Percentiles rank a stretch among this genome's conserved stretches.
phyloP scores from a whole-genome alignment of 441 rosid species.

The Eutrema salsugineum region DNA sequence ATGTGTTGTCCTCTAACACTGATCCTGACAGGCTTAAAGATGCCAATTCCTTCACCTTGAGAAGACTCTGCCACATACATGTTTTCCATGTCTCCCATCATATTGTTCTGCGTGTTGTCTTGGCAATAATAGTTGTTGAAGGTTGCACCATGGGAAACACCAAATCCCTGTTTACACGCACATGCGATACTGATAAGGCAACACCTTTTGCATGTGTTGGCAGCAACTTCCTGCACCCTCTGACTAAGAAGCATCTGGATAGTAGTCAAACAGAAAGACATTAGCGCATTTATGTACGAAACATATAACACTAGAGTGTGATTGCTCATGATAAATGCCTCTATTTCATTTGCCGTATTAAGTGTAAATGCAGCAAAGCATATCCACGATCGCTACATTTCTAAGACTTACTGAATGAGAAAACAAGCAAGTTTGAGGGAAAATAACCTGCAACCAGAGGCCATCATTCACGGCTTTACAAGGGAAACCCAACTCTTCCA shows the following conservation, averaged over 20 bases:
- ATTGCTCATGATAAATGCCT: slow-evolving; percentile 5
- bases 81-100: slow-evolving; percentile 57
- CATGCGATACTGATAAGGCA: slow-evolving; percentile 68
- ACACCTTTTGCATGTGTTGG: slow-evolving; percentile 90
- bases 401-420: slow-evolving; percentile 6
- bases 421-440: slow-evolving; percentile 25
- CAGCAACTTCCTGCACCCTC: slow-evolving; percentile 84
- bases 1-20: slow-evolving; percentile 77
- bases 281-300: slow-evolving; percentile 11
- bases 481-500: slow-evolving; percentile 94
- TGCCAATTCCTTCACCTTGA: slow-evolving; percentile 74
- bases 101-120: slow-evolving; percentile 60
- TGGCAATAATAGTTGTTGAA: slow-evolving; percentile 62
- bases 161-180: slow-evolving; percentile 81
- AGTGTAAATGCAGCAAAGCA: background rate
- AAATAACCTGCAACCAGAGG: slow-evolving; percentile 92
- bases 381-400: background rate
- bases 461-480: slow-evolving; percentile 96
- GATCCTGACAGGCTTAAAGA: slow-evolving; percentile 80
- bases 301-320: background rate
- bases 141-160: slow-evolving; percentile 55
- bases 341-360: background rate
- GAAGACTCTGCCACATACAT: slow-evolving; percentile 67
- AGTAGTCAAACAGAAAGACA: slow-evolving; percentile 26
- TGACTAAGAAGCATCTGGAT: slow-evolving; percentile 88